Evolutionary conservation across 192 early-diverging fungal genomes (phyloP), one percentile per base, ranked within the genome.

Genomic region (Podila clonocystis): DNA sequence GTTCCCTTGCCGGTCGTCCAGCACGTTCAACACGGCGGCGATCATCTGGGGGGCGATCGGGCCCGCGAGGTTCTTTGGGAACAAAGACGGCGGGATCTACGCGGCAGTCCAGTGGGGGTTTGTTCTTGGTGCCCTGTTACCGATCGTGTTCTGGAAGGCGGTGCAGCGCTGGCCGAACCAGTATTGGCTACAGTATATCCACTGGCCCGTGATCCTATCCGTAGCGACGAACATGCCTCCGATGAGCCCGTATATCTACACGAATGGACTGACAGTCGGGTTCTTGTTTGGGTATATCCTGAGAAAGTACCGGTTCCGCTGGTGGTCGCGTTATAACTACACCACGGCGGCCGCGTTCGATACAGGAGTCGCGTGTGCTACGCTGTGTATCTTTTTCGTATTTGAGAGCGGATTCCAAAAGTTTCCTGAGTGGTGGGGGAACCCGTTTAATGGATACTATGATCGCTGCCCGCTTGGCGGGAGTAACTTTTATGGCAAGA

Each of bases 271-370:
- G 5, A 48, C 62, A 5, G 12, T 89, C 4, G 90, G 87, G 8
- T 88, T 92, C 74, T 68, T 93, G 50, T 91, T 91, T 68, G 92
- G 91, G 69, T 91, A 83, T 63, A 76, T 84, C 55, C 82, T 91
- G 72, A 87, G 92, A 73, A 87, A 88, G 72, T 88, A 89, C 65
- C 84, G 82, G 57, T 83, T 85, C 50, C 66, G 50, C 8, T 93
- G 91, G 89, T 96, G 86, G 84, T 61, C 70, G 11, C 76, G 85
- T 38, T 87, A 82, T 55, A 87, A 87, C 45, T 85, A 85, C 36
- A 60, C 85, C 5, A 73, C 82, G 2, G 79, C 84, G 0, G 86
- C 86, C 15, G 82, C 82, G 0, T 62, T 85, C 13, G 86, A 87
- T 57, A 82, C 84, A 1, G 86, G 86, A 0, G 73, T 83, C 3